Percentiles rank a stretch among this genome's conserved stretches.
phyloP scores from a whole-genome alignment of 2,329 filamentous ascomycete genomes.

The Claviceps capensis region DNA sequence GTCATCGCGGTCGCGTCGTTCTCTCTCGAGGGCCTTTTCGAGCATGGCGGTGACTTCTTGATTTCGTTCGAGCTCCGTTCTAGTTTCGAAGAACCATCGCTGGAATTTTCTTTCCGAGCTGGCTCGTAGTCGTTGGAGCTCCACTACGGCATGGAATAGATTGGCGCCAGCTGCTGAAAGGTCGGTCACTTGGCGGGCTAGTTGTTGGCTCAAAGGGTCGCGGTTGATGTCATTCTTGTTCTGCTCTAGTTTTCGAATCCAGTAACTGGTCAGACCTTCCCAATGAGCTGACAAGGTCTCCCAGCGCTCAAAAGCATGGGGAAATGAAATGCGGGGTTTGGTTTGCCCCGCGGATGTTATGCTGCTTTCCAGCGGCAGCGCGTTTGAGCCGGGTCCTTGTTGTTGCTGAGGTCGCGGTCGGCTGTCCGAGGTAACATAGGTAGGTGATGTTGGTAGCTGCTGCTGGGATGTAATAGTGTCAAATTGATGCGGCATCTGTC shows the following conservation, averaged over 20 bases:
- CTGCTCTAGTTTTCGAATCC: slow-evolving; percentile 85
- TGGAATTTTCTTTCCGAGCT: slow-evolving; percentile 97
- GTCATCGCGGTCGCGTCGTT: slow-evolving; percentile 56
- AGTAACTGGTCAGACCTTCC: slow-evolving; percentile 95
- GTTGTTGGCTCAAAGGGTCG: slow-evolving; percentile 73
- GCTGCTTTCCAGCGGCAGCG: slow-evolving; percentile 7
- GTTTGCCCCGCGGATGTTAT: slow-evolving; percentile 11
- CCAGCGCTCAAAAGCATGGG: slow-evolving; percentile 96
- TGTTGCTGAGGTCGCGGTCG: slow-evolving; percentile 4
- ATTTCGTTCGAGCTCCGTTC: slow-evolving; percentile 71
- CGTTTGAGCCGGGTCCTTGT: background rate
- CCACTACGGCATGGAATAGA: slow-evolving; percentile 92
- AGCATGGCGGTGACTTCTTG: slow-evolving; percentile 72
- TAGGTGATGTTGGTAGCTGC: slow-evolving; percentile 3
- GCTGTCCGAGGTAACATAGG: slow-evolving; percentile 1
- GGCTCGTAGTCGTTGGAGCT: slow-evolving; percentile 82
- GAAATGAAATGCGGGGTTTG: slow-evolving; percentile 58
- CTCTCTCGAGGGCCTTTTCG: slow-evolving; percentile 60
- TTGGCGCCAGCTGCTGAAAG: slow-evolving; percentile 95
- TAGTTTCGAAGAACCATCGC: slow-evolving; percentile 94
- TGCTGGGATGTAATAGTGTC: background rate
- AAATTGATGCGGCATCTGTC: slow-evolving; percentile 2
- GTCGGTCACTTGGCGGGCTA: slow-evolving; percentile 89
- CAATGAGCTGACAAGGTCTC: slow-evolving; percentile 93
- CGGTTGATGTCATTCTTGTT: slow-evolving; percentile 75